Evolutionary conservation across 139 green algal genomes (phyloP).

Genomic region (Edaphochlamys debaryana): DNA sequence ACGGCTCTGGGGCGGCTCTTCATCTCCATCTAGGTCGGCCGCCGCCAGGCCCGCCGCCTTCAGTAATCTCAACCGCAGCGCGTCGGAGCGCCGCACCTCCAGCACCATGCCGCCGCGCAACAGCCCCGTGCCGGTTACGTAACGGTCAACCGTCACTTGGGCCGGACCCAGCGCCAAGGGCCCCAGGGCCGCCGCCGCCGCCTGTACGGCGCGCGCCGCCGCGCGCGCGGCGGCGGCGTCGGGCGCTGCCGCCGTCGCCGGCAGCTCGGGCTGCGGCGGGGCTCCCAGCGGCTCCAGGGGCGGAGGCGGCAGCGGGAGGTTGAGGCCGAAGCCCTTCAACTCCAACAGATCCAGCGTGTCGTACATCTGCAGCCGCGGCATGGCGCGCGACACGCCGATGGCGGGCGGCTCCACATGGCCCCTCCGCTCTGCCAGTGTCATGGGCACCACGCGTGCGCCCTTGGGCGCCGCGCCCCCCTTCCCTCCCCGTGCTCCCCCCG

Average conservation of each 20-base stretch:
- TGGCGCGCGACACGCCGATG: not conserved
- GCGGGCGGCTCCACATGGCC: not conserved
- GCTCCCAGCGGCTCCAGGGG: not conserved
- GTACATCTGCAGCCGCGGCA: slow-evolving; percentile 6
- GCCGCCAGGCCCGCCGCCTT: not conserved
- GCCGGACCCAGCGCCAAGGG: not conserved
- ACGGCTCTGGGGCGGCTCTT: no score
- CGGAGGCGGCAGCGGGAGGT: not conserved
- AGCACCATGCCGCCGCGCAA: slow-evolving; percentile 49
- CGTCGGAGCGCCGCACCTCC: slow-evolving; percentile 2
- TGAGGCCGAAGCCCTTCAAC: not conserved
- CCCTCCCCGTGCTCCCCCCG: no score
- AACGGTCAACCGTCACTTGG: slow-evolving; percentile 5
- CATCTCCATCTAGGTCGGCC: no score
- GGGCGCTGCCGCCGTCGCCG: no score
- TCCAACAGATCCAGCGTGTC: slow-evolving; percentile 19
- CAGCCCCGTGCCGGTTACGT: slow-evolving; percentile 44
- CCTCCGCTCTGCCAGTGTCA: no score
- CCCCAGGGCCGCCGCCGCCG: no score
- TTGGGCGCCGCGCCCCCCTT: no score
- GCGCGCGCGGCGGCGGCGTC: no score
- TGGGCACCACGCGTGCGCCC: no score
- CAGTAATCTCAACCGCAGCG: not conserved
- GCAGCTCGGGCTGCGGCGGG: no score
- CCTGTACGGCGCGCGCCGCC: not conserved